phyloP scores from a whole-genome alignment of 2,329 filamentous ascomycete species.

The Simplicillium aogashimaense region DNA sequence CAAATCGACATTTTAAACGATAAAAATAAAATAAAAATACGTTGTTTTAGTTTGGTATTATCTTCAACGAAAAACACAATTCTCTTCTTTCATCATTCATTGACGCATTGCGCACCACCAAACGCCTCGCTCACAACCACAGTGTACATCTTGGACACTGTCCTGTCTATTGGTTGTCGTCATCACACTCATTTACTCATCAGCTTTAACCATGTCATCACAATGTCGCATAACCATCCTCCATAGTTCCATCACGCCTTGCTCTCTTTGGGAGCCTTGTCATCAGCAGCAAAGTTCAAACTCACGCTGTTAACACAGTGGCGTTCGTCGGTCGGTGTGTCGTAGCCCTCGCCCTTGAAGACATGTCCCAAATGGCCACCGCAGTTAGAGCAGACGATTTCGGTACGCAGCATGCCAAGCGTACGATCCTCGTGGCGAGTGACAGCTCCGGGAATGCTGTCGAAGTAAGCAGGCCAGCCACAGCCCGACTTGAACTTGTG shows the following conservation, averaged over 20 bases:
- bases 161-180: no score
- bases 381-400: conserved; percentile 92
- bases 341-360: conserved; percentile 80
- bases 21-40: no score
- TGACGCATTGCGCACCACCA: no score
- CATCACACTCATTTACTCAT: no score
- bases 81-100: no score
- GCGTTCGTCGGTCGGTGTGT: conserved; percentile 84
- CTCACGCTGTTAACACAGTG: conserved; percentile 96
- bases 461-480: conserved; percentile 97
- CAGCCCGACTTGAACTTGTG: conserved; percentile 97
- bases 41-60: no score
- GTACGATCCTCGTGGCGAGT: conserved; percentile 67
- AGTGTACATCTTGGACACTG: no score
- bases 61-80: no score
- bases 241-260: conserved; percentile 18
- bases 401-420: conserved; percentile 76
- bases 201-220: no score
- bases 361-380: conserved; percentile 93
- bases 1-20: no score
- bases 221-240: no score
- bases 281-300: conserved; percentile 66
- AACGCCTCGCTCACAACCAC: no score
- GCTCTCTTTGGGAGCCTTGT: conserved; percentile 36
- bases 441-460: conserved; percentile 86